Evolutionary conservation across 1,139 yeast genomes (phyloP).

Genomic region (Candida pseudoviswanathii): DNA sequence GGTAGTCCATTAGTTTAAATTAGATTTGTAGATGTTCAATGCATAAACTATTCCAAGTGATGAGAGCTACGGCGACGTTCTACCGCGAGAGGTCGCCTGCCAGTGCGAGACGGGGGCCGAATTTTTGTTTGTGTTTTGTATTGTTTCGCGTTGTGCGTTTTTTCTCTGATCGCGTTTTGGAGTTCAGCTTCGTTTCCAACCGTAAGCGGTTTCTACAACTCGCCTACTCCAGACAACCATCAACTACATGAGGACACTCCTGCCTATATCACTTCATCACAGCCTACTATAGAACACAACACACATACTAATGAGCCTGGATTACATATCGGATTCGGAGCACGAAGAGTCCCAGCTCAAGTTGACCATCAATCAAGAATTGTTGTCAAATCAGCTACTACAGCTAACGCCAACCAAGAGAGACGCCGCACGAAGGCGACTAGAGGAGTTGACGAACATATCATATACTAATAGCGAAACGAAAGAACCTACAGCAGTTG

Average conservation of each 20-base stretch:
- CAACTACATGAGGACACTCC: neutral
- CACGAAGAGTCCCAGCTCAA: constrained; percentile 12
- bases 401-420: constrained; percentile 11
- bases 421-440: constrained; percentile 2
- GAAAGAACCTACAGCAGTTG: neutral
- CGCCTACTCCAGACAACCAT: neutral
- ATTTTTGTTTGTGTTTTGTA: neutral
- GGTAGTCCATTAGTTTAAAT: constrained; percentile 11
- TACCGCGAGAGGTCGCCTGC: too few species aligned
- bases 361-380: constrained; percentile 5
- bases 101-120: neutral
- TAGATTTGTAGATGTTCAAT: neutral
- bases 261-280: neutral
- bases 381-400: constrained; percentile 10
- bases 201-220: too few species aligned
- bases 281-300: neutral
- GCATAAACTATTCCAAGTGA: too few species aligned
- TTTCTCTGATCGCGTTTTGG: too few species aligned
- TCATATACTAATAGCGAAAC: neutral
- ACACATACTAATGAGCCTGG: constrained; percentile 13
- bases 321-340: constrained; percentile 23
- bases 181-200: too few species aligned
- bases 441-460: constrained; percentile 5
- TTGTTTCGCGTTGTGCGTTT: neutral
- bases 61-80: too few species aligned